phyloP scores from a whole-genome alignment of 106 monocot genomes.

The Hemerocallis citrina region DNA sequence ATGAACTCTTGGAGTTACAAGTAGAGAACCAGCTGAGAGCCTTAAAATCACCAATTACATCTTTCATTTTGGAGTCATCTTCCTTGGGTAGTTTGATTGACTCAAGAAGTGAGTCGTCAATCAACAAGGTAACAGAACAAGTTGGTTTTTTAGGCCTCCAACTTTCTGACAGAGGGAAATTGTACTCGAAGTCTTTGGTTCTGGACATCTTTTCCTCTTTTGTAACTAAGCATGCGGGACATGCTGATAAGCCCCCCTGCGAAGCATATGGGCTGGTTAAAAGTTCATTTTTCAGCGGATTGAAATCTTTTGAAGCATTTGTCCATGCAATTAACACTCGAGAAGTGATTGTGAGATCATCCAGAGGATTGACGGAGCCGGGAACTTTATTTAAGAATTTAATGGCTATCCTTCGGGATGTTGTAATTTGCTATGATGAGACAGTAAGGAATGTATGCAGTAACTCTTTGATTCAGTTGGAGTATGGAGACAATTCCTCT shows the following conservation, averaged over 20 bases:
- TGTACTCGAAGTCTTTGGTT: slow-evolving; percentile 67
- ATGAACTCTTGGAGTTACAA: slow-evolving; percentile 44
- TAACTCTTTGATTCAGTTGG: slow-evolving; percentile 69
- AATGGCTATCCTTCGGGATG: slow-evolving; percentile 92
- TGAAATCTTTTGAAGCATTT: slow-evolving; percentile 73
- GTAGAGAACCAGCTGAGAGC: slow-evolving; percentile 51
- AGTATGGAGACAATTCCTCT: slow-evolving; percentile 26
- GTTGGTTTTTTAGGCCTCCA: slow-evolving; percentile 84
- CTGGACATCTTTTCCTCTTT: slow-evolving; percentile 45
- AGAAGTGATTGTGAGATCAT: slow-evolving; percentile 80
- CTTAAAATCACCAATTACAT: slow-evolving; percentile 30
- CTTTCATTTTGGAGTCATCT: slow-evolving; percentile 42
- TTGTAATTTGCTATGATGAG: slow-evolving; percentile 77
- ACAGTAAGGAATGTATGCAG: slow-evolving; percentile 81
- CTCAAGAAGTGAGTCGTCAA: slow-evolving; percentile 63
- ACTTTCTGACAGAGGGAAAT: slow-evolving; percentile 57
- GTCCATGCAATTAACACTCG: slow-evolving; percentile 74
- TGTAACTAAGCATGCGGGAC: slow-evolving; percentile 27
- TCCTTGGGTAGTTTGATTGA: slow-evolving; percentile 61
- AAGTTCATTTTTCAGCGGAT: slow-evolving; percentile 69
- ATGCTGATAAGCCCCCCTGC: slow-evolving; percentile 24
- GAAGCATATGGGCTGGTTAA: slow-evolving; percentile 79
- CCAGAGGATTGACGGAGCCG: slow-evolving; percentile 88
- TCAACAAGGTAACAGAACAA: slow-evolving; percentile 71
- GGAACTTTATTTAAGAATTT: slow-evolving; percentile 90